Evolutionary conservation across 1,139 yeast species (phyloP).

Genomic region (Sugiyamaella pinicola): DNA sequence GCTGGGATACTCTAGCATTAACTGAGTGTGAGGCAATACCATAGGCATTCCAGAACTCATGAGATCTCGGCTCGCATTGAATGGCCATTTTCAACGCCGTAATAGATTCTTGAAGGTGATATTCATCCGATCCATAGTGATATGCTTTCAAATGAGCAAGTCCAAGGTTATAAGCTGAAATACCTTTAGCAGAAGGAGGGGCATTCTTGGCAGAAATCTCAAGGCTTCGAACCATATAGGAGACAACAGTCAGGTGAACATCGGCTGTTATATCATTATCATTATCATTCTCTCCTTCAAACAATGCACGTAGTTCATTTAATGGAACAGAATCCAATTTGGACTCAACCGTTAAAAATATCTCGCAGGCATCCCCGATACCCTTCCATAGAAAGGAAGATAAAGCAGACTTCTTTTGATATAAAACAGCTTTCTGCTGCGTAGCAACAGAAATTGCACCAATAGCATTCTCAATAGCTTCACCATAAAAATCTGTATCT

Average conservation of each 20-base stretch:
- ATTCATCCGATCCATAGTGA: conserved; percentile 31
- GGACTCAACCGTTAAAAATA: conserved; percentile 50
- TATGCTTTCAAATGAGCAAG: conserved; percentile 59
- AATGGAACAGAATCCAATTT: conserved; percentile 48
- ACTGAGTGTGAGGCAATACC: conserved; percentile 68
- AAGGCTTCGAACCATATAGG: conserved; percentile 28
- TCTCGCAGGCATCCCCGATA: conserved; percentile 53
- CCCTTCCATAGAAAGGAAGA: conserved; percentile 52
- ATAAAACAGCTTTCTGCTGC: conserved; percentile 23
- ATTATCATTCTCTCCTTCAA: conserved; percentile 23
- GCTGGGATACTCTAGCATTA: conserved; percentile 80
- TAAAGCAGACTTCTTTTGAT: conserved; percentile 17
- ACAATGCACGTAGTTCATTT: conserved; percentile 25
- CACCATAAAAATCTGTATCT: conserved; percentile 65
- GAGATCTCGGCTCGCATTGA: conserved; percentile 65
- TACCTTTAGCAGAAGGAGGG: conserved; percentile 46
- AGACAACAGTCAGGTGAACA: conserved; percentile 21
- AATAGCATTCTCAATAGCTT: conserved; percentile 55
- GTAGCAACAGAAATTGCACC: conserved; percentile 44
- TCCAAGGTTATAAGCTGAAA: conserved; percentile 71
- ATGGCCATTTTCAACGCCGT: conserved; percentile 65
- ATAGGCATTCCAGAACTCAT: conserved; percentile 78
- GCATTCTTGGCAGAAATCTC: conserved; percentile 40
- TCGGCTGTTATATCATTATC: conserved; percentile 23
- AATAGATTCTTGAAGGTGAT: conserved; percentile 54